Base-by-base conservation (phyloP, 768 basidiomycete genomes). In the Cystobasidium onofrii region DNA sequence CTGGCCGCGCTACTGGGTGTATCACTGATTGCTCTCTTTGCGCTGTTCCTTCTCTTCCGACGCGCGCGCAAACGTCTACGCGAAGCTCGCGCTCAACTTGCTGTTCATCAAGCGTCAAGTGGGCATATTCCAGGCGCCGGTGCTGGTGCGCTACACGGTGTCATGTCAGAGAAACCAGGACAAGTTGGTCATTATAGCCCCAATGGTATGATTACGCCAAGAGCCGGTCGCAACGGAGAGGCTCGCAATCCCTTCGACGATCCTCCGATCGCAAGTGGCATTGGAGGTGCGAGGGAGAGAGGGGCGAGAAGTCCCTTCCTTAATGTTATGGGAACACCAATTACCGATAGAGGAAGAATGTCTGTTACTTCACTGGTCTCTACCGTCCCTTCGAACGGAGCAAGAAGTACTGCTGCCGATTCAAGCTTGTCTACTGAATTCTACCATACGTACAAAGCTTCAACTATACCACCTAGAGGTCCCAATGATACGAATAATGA, bases 351-450 rank as follows among this genome's bases (percentile, higher is more conserved):
- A 64, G 39, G 25, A 27, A 27, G 63, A 39, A 27, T 36, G 39
- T 64, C 63, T 15, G 39, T 36, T 39, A 64, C 63, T 12, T 41
- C 36, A 39, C 63, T 64, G 33, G 39, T 64, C 27, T 64, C 63
- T 36, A 34, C 34, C 27, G 63, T 46, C 20, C 63, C 63, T 25
- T 41, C 36, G 18, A 46, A 46, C 18, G 63, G 63, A 15, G 63
- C 63, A 2, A 39, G 63, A 39, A 41, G 36, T 25, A 41, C 63
- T 13, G 63, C 63, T 46, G 63, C 36, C 9, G 43, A 64, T 39
- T 64, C 63, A 25, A 46, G 27, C 39, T 18, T 64, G 39, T 64
- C 63, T 25, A 64, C 63, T 7, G 63, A 64, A 46, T 64, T 64
- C 25, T 64, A 64, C 27, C 63, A 64, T 46, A 64, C 57, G 6